These are phyloP conservation scores for Exophiala sp. DNA, from an alignment of 2,329 filamentous ascomycete genomes.

Conservation along the genomic window DNA sequence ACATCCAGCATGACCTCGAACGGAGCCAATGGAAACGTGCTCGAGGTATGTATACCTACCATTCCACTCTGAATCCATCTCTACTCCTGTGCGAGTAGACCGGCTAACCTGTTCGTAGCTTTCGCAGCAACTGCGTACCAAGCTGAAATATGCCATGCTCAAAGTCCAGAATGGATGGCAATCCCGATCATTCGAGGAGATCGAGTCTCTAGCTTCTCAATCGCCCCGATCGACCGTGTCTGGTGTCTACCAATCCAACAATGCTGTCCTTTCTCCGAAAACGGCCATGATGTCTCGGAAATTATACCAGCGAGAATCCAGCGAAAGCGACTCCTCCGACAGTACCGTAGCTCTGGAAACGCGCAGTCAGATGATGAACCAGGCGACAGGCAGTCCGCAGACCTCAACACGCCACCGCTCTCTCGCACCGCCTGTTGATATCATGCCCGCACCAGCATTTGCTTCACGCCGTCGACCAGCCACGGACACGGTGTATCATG, in stretches of 20 bases:
- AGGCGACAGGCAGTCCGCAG: constrained; percentile 10
- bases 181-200: constrained; percentile 66
- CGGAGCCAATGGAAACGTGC: constrained; percentile 19
- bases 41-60: constrained; percentile 22
- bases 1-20: constrained; percentile 18
- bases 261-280: constrained; percentile 49
- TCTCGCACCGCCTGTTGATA: constrained; percentile 42
- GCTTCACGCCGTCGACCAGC: constrained; percentile 37
- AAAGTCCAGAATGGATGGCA: constrained; percentile 91
- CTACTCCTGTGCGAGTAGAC: too few relatives aligned
- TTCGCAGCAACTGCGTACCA: constrained; percentile 71
- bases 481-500: constrained; percentile 31
- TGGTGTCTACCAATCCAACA: constrained; percentile 50
- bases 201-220: constrained; percentile 68
- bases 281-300: constrained; percentile 34
- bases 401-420: constrained; percentile 13
- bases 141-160: constrained; percentile 86
- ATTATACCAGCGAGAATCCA: constrained; percentile 22
- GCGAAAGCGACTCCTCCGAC: constrained; percentile 29
- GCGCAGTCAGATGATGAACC: constrained; percentile 7
- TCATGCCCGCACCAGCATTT: constrained; percentile 29
- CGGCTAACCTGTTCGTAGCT: constrained; percentile 47
- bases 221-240: constrained; percentile 55
- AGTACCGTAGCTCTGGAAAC: constrained; percentile 20
- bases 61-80: too few relatives aligned